Base-by-base conservation (phyloP, 495 filamentous ascomycete genomes). In the Podospora fimiseda region DNA sequence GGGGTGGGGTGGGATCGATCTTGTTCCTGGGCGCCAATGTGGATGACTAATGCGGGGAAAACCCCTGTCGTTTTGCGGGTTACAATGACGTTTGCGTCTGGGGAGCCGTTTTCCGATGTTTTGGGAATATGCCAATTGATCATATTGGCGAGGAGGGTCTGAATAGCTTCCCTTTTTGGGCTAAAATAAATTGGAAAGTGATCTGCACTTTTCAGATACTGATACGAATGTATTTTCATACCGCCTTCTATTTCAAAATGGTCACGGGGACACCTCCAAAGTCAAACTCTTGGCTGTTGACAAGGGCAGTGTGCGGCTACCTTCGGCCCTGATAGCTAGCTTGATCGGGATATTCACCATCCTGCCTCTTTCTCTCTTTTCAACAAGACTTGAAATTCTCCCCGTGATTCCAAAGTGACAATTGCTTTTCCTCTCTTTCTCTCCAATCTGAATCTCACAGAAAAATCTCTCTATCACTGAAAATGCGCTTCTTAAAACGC, bases 401-500 rank as follows among this genome's bases (percentile, higher is more conserved):
- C 14, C 33, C 20, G 33, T 37, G 38, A 51, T 33, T 21, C 8
- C 48, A 38, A n/a, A n/a, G 37, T 41, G 8, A 22, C 36, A 37
- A 56, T 19, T 33, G 3, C 44, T 13, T 1, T 45, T 11, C 30
- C 9, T 46, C 33, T 22, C 33, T 24, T 45, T 42, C 18, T 33
- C 15, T 21, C 53, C n/a, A 42, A 42, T 0, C 18, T 44, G 42
- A 44, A 21, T 48, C n/a, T 14, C 22, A 15, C 39, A 48, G 46
- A 58, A 54, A 16, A 23, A 19, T 14, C n/a, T 44, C 18, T 21
- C 7, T 0, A 19, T 23, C 42, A 2, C 22, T 24, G 58, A 61
- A 44, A 9, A 71, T 71, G 68, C 68, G 68, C 24, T 64, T 67
- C 39, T 42, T 71, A 52, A 64, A 67, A 52, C 64, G 66, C 22